Conservation (phyloP, 768 basidiomycete genomes). For the Lactifluus volemus region DNA sequence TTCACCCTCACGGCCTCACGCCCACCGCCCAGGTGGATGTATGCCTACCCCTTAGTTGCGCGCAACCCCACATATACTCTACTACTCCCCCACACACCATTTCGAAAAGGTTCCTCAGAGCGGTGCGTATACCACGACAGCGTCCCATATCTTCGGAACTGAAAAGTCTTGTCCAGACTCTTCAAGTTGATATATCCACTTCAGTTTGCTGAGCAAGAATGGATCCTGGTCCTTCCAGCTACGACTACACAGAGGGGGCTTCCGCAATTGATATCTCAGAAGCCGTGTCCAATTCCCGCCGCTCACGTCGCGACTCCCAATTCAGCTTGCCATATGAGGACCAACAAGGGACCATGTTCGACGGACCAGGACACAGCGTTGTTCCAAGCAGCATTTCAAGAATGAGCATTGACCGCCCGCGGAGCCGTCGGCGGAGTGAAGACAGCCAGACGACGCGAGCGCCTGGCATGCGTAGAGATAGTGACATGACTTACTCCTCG, state of each 20-base stretch:
- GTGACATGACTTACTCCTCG: not conserved
- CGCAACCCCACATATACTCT: not conserved
- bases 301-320: conserved; percentile 59
- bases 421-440: conserved; percentile 42
- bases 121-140: not conserved
- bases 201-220: not conserved
- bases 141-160: not conserved
- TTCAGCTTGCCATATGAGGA: conserved; percentile 52
- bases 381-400: conserved; percentile 75
- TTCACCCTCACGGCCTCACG: not conserved
- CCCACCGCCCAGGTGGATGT: not conserved
- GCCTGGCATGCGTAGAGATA: conserved; percentile 1
- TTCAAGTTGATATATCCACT: not conserved
- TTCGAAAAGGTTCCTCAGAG: not conserved
- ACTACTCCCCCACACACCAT: not conserved
- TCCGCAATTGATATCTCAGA: conserved; percentile 62
- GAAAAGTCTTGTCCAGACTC: not conserved
- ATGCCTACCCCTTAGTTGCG: not conserved
- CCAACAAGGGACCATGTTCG: conserved; percentile 62
- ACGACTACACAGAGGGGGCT: conserved; percentile 86
- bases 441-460: conserved; percentile 18
- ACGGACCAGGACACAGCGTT: conserved; percentile 53
- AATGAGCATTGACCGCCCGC: conserved; percentile 37
- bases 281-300: conserved; percentile 44
- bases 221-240: conserved; percentile 14